Base-by-base conservation (phyloP, 352 stramenopile species). In the Phytophthora parvispora region DNA sequence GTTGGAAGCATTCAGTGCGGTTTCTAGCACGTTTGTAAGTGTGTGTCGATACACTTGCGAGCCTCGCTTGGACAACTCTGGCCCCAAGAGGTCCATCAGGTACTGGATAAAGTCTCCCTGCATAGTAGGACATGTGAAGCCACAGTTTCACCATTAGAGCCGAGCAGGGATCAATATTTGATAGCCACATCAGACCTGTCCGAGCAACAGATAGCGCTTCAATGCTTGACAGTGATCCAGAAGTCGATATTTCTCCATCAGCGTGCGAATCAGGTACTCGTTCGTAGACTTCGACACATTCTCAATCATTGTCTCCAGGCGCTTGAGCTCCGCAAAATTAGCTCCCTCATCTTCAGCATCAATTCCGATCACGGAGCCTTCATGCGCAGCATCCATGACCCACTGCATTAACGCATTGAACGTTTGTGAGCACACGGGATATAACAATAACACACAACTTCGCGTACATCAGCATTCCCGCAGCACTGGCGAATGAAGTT, bases 401-500 rank as follows among this genome's bases (percentile, higher is more conserved):
- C 89, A 96, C 77, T 95, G 42, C 1, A 34, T 53, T 36, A 27
- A 66, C 49, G 56, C 34, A 64, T 13, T 27, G 51, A 51, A 3
- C 18, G 51, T 24, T 31, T 6, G 20, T 50, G 8, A 60, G 43
- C n/a, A 54, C n/a, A n/a, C n/a, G n/a, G n/a, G n/a, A n/a, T n/a
- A 52, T 15, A 27, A 42, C 3, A 34, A 18, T 2, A 36, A 49
- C 4, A 53, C 54, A 48, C n/a, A 56, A 24, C 31, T 15, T 34
- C 2, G 77, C 78, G 47, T 60, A 94, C 97, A 68, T 97, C 89
- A 32, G 84, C 89, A 74, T 99, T 95, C 12, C 90, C 83, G 52
- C 98, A 98, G 80, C 96, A 99, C 49, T 93, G 81, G 18, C 97
- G 91, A 75, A 99, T 99, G 57, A 99, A 99, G 83, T 99, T 99